Evolutionary conservation across 306 rosid species (phyloP).

Genomic region (Fragaria ananassa): DNA sequence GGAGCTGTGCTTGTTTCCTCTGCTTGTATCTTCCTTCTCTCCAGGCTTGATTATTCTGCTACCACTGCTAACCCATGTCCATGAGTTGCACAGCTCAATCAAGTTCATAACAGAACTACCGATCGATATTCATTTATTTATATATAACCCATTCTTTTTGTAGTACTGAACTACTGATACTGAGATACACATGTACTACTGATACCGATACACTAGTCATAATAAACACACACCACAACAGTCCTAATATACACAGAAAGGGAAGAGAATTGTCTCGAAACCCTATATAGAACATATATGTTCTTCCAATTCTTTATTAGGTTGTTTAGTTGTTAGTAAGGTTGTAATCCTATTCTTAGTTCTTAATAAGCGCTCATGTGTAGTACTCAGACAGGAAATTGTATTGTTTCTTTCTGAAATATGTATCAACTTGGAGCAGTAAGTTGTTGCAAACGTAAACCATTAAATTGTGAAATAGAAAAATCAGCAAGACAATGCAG

Average conservation of each 20-base stretch:
- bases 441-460: background rate
- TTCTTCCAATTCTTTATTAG: background rate
- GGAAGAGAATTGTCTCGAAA: slow-evolving; percentile 1
- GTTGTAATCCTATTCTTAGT: background rate
- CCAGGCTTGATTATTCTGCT: slow-evolving; percentile 30
- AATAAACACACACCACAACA: background rate
- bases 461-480: background rate
- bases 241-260: background rate
- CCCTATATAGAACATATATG: background rate
- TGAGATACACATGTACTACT: background rate
- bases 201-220: background rate
- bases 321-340: background rate
- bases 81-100: background rate
- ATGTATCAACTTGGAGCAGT: background rate
- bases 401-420: background rate
- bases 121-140: background rate
- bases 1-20: slow-evolving; percentile 48
- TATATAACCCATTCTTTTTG: slow-evolving; percentile 9
- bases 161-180: background rate
- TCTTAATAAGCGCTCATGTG: background rate
- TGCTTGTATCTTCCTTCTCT: slow-evolving; percentile 43
- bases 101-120: background rate
- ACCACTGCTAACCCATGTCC: background rate
- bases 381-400: background rate
- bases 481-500: background rate